Percentiles rank a stretch among this genome's conserved stretches.
phyloP scores from a whole-genome alignment of 352 stramenopile genomes.

The Pythium utonaiense region DNA sequence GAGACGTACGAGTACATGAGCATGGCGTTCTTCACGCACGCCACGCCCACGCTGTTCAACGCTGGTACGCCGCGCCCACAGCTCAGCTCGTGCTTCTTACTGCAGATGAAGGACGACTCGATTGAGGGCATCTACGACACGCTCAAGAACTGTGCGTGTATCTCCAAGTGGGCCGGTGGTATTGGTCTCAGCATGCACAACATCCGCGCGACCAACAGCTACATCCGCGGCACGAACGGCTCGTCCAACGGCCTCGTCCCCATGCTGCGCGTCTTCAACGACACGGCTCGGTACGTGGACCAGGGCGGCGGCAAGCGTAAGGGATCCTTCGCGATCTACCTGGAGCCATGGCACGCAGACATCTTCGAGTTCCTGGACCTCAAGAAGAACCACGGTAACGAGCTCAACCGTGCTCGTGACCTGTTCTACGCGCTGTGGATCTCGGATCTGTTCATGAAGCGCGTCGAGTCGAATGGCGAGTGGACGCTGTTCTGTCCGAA shows the following conservation, averaged over 20 bases:
- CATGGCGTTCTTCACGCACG: conserved; percentile 97
- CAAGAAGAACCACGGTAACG: conserved; percentile 99
- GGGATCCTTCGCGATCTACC: conserved; percentile 98
- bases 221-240: conserved; percentile 98
- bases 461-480: conserved; percentile 94
- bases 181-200: conserved; percentile 99
- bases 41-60: conserved; percentile 99
- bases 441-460: conserved; percentile 99
- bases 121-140: conserved; percentile 99
- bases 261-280: conserved; percentile 99
- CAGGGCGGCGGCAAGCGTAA: conserved; percentile 98
- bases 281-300: conserved; percentile 99
- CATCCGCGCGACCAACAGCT: conserved; percentile 95
- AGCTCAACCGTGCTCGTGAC: conserved; percentile 95
- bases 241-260: conserved; percentile 99
- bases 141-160: conserved; percentile 97
- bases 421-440: conserved; percentile 99
- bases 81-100: conserved; percentile 97
- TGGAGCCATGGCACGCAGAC: conserved; percentile 99
- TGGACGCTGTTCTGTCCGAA: conserved; percentile 99
- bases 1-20: conserved; percentile 99
- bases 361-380: conserved; percentile 98
- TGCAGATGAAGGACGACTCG: conserved; percentile 98
- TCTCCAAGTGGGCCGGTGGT: conserved; percentile 99
- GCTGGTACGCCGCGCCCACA: conserved; percentile 97